Base-by-base conservation (phyloP, 768 basidiomycete genomes). In the Gloeopeniophorella convolvens region DNA sequence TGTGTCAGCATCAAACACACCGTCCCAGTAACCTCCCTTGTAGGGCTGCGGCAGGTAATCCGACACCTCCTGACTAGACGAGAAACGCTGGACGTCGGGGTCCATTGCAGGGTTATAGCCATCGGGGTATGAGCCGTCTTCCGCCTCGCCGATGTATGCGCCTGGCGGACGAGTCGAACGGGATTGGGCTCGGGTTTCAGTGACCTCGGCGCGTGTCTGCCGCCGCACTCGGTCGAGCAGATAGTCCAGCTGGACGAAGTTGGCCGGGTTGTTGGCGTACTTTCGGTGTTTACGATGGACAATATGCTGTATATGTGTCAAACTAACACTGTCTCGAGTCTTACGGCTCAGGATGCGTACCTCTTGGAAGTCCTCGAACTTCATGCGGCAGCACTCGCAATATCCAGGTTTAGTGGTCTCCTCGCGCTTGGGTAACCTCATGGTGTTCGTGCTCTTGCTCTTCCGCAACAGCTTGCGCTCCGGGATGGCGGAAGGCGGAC, bases 321-420 rank as follows among this genome's bases (percentile, higher is more conserved):
- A 47, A 20, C 18, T 13, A n/a, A 21, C 18, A 42, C 20, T 5
- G 10, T 28, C 18, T 7, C 12, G n/a, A 12, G 7, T 16, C 21
- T 11, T 20, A 46, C 23, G 24, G 21, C 46, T 16, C 3, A 43
- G 45, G 20, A 51, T 23, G 73, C 83, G 62, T 59, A 96, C 95
- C 58, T 71, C 67, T 54, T 79, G 78, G 60, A 98, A 95, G 66
- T 95, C 85, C 0, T 85, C 82, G 62, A 94, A 99, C 66, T 91
- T 91, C 48, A 75, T 62, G 32, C 95, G 79, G 66, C 96, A 99
- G 64, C 92, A 94, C 67, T 99, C 96, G 66, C 96, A 99, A 67
- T 97, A 98, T 4, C 96, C 96, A 4, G 94, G 86, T 61, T 96
- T 97, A 55, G 77, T 80, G 15, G 82, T 82, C 69, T 95, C 91